Evolutionary conservation across 73 alveolate genomes (phyloP), one percentile per base, ranked within the genome.

Genomic region (Paramecium primaurelia): DNA sequence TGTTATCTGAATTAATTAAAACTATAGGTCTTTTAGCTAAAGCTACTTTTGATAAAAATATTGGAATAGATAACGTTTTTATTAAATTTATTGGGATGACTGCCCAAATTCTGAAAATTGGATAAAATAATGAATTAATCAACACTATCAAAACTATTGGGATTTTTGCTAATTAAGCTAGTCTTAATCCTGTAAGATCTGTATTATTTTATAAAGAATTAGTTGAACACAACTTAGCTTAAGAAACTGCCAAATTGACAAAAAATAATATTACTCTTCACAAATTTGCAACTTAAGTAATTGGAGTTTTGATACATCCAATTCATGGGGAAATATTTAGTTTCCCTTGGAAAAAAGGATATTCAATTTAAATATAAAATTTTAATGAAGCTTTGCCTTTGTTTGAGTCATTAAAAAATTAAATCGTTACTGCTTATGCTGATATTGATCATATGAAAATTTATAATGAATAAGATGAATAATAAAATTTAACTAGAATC

Each of bases 271-370:
- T 96, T 54, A 92, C 94, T 26, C 87, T 95, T 58, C 98, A 94
- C 71, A 95, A 96, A 75, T 96, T 93, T 73, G 97, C 95, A 36
- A 88, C 95, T 64, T 95, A 98, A 92, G 97, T 97, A 8, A 47
- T 97, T 37, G 96, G 98, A 4, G 96, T 97, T 18, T 86, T 94
- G 45, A 93, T 98, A 49, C 98, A 98, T 92, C 99, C 99, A 11
- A 88, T 89, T 77, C 95, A 97, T 92, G 99, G 99, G 77, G 99
- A 98, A 71, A 96, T 96, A 25, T 98, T 97, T 90, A 88, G 97
- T 25, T 98, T 97, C 94, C 99, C 99, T 18, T 98, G 99, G 99
- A 97, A 97, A 75, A 86, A 98, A 49, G 97, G 97, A n/a, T 42
- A 80, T 12, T 80, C 71, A 5, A 45, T 40, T 58, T 86, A 91